Percentiles rank a stretch among this genome's conserved stretches.
Conservation (phyloP, 352 stramenopile genomes). For the Phytophthora hibernalis region DNA sequence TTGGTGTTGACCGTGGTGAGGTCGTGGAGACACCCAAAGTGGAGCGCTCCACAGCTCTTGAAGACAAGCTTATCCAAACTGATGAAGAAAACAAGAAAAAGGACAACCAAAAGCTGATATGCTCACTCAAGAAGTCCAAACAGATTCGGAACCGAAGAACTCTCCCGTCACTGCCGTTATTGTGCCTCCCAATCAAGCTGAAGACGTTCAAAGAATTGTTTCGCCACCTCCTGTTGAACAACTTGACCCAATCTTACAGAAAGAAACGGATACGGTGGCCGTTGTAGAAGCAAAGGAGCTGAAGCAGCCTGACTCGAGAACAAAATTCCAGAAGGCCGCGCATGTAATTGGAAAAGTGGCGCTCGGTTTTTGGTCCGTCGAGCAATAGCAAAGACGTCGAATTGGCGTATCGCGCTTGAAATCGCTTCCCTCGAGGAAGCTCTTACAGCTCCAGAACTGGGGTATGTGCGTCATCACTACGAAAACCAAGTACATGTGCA, state of each 20-base stretch:
- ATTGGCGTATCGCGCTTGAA: conserved; percentile 60
- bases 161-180: conserved; percentile 2
- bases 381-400: conserved; percentile 48
- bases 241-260: neutral
- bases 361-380: conserved; percentile 52
- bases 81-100: conserved; percentile 48
- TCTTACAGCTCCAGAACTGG: conserved; percentile 46
- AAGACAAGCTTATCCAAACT: conserved; percentile 69
- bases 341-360: conserved; percentile 61
- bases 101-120: neutral
- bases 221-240: conserved; percentile 3
- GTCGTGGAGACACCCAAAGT: conserved; percentile 5
- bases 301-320: conserved; percentile 11
- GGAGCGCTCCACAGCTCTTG: conserved; percentile 15
- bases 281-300: neutral
- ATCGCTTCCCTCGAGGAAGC: conserved; percentile 34
- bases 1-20: conserved; percentile 61
- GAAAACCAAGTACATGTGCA: conserved; percentile 37
- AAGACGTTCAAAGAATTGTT: conserved; percentile 3
- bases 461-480: conserved; percentile 17
- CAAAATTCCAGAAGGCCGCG: conserved; percentile 38
- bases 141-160: conserved; percentile 19
- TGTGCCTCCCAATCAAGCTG: conserved; percentile 9
- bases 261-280: conserved; percentile 2
- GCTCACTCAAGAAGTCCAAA: conserved; percentile 42